Base-by-base conservation (phyloP, 108 stramenopile genomes). In the Stephanodiscus triporus region DNA sequence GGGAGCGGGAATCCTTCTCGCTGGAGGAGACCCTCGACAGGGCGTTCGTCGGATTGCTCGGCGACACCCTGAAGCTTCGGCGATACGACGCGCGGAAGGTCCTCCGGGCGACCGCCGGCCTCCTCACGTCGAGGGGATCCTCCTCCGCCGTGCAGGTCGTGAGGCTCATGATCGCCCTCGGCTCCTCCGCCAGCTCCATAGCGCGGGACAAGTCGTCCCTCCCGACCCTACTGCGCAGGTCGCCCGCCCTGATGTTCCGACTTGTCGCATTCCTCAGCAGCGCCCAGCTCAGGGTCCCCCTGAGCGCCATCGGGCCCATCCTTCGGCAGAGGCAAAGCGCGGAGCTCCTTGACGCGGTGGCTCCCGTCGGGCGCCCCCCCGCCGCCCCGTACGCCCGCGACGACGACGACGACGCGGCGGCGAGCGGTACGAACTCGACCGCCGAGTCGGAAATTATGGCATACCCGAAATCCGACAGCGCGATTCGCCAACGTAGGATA, bases 21-120 rank as follows among this genome's bases (percentile, higher is more conserved):
- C 66, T 93, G 17, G 75, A 86, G 50, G 82, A 87, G 50, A 86
- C 89, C 14, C 22, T 89, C 9, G 69, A 88, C 34, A 62, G 85
- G 32, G 70, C 87, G 4, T 71, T 93, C 47, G 29, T 60, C 1
- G 77, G 73, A 13, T 24, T 90, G 36, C 72, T 93, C 7, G 63
- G 84, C 29, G 61, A 61, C 2, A 82, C 80, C 5, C 71, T 93
- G 14, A 51, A 71, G 23, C 73, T 93, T 23, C 74, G 91, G 34
- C 78, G 73, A 66, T 93, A 90, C 65, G 91, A 93, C 65, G 91
- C 91, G 0, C 43, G 37, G 27, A 86, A 93, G 79, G 81, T 93
- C 6, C 56, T 93, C 20, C 68, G 91, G 38, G 68, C 64, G 38
- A 86, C 86, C 14, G 84, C 91, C 11, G 86, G 88, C 19, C 71